Base-by-base conservation (phyloP, 306 rosid species). In the Fragaria ananassa region DNA sequence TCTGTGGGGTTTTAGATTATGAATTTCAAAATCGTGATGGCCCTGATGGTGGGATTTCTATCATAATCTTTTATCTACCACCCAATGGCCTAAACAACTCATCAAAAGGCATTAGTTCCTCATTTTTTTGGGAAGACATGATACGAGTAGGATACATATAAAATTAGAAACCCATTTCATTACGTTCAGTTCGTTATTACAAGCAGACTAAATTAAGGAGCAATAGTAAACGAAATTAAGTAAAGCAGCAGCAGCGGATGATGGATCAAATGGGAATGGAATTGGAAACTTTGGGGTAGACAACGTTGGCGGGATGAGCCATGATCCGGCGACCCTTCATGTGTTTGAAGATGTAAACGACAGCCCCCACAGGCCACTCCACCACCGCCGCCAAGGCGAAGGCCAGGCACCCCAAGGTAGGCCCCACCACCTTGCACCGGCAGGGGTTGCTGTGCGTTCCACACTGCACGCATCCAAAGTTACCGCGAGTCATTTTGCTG, bases 391-490 rank as follows among this genome's bases (percentile, higher is more conserved):
- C 84, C 27, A 44, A 89, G 1, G 61, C 82, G 34, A 93, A 91
- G 8, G 91, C 93, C 81, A 93, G 5, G 67, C 83, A 84, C 8
- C 95, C 95, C 7, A 93, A 23, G 3, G 97, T 93, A 1, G 95
- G 98, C 4, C 97, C 95, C 51, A 93, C 81, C 83, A 89, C 93
- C 88, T 84, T 91, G 89, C 98, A 93, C 84, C 93, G 85, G 82
- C 95, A 91, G 19, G 95, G 96, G 82, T 93, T 91, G 76, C 91
- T 86, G 0, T 18, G 21, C 0, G 87, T 91, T 0, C 98, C 97
- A 56, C 98, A 88, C 68, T 93, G 83, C 61, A 93, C 82, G 27
- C 98, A 89, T 2, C 77, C 67, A 6, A 62, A 2, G 10, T 42
- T 42, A 1, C 10, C 11, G 9, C 46, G 44, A 39, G 44, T 1